Percentiles rank a stretch among this genome's conserved stretches.
Conservation (phyloP, 192 early-diverging fungal species). For the Mortierella claussenii region DNA sequence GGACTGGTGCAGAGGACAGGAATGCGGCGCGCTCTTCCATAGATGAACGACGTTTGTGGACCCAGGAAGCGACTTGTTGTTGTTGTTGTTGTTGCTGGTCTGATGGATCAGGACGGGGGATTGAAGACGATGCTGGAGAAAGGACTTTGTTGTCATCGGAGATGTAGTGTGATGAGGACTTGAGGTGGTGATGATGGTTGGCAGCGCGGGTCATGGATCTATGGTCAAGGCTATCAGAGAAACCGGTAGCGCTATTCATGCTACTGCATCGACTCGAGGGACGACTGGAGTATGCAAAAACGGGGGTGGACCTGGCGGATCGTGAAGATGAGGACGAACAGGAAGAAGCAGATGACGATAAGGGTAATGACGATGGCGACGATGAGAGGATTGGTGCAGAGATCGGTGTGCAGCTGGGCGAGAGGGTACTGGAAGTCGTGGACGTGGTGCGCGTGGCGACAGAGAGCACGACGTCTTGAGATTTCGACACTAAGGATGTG, state of each 20-base stretch:
- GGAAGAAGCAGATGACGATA: neutral
- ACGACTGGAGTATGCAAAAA: neutral
- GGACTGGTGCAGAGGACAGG: conserved; percentile 30
- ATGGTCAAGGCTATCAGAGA: conserved; percentile 23
- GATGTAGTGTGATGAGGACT: neutral
- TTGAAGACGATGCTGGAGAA: neutral
- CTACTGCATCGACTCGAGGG: conserved; percentile 21
- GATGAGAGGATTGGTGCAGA: neutral
- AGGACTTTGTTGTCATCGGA: neutral
- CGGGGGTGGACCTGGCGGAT: neutral
- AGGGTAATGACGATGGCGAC: neutral
- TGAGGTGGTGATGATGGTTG: neutral
- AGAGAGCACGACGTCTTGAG: neutral
- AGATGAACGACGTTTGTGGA: no score
- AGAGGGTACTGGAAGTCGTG: conserved; percentile 14
- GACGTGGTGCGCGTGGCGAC: conserved; percentile 26
- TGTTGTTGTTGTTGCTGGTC: neutral
- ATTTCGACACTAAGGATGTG: neutral
- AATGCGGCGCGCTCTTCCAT: conserved; percentile 22
- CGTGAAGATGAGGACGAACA: neutral
- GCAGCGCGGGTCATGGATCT: conserved; percentile 26
- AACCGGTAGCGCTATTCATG: conserved; percentile 16
- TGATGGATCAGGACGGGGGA: neutral
- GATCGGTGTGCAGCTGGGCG: no score
- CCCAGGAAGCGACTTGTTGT: no score